Evolutionary conservation across 352 stramenopile genomes (phyloP).

Genomic region (Pythium volutum): DNA sequence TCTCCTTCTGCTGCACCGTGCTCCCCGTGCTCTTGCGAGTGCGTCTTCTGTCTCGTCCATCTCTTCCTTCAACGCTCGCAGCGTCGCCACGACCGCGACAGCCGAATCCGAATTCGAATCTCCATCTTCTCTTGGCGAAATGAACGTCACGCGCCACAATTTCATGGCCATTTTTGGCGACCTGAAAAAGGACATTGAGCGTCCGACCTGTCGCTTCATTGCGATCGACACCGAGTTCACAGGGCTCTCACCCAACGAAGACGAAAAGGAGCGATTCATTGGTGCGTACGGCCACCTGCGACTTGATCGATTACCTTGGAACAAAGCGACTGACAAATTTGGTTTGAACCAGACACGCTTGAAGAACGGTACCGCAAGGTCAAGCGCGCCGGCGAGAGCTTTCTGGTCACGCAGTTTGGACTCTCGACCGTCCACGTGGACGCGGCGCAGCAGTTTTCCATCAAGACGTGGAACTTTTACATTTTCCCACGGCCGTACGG

Average conservation of each 20-base stretch:
- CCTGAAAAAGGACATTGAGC: slow-evolving; percentile 55
- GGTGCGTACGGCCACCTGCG: slow-evolving; percentile 25
- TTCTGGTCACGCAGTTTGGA: slow-evolving; percentile 82
- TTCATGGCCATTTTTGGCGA: slow-evolving; percentile 59
- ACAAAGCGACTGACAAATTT: background rate
- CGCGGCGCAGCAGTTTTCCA: slow-evolving; percentile 45
- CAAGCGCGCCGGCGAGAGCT: slow-evolving; percentile 69
- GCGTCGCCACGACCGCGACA: background rate
- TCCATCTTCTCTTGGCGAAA: slow-evolving; percentile 25
- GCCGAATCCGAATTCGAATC: background rate
- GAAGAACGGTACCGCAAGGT: slow-evolving; percentile 77
- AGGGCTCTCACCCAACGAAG: slow-evolving; percentile 63
- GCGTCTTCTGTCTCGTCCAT: background rate
- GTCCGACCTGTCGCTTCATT: slow-evolving; percentile 64
- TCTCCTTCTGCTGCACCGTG: slow-evolving; percentile 9
- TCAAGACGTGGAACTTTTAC: slow-evolving; percentile 89
- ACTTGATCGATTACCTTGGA: background rate
- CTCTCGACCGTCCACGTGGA: slow-evolving; percentile 73
- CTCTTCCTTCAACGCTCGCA: background rate
- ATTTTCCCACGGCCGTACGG: slow-evolving; percentile 71
- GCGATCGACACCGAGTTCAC: slow-evolving; percentile 87
- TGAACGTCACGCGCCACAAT: slow-evolving; percentile 85
- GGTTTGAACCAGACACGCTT: slow-evolving; percentile 48
- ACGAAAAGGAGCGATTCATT: slow-evolving; percentile 59
- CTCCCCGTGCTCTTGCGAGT: slow-evolving; percentile 7